These are phyloP conservation scores for Nakataea oryzae DNA, from an alignment of 2,329 filamentous ascomycete genomes.

Conservation along the genomic window DNA sequence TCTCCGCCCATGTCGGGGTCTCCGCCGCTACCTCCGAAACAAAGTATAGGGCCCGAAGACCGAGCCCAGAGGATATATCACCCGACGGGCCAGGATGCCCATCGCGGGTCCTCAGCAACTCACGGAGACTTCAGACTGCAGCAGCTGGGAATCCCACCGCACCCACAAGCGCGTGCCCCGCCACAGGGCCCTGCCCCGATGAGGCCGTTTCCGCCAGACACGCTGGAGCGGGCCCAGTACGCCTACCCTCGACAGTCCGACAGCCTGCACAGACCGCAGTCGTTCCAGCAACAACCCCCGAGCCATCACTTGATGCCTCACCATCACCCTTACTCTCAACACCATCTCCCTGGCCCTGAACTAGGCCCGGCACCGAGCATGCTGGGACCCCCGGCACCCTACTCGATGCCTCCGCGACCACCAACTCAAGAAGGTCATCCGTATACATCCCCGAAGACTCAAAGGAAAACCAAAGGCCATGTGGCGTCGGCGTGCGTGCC, in stretches of 20 bases:
- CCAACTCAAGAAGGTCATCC: slow-evolving; percentile 31
- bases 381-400: slow-evolving; percentile 8
- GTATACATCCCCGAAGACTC: slow-evolving; percentile 47
- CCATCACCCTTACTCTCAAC: slow-evolving; percentile 11
- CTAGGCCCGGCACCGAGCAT: slow-evolving; percentile 2
- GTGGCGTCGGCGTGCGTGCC: slow-evolving; percentile 79
- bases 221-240: slow-evolving; percentile 27
- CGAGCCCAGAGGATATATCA: slow-evolving; percentile 39
- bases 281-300: slow-evolving; percentile 20
- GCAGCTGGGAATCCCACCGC: neutral
- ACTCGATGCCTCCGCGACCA: slow-evolving; percentile 10
- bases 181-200: slow-evolving; percentile 14
- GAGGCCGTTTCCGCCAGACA: slow-evolving; percentile 26
- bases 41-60: slow-evolving; percentile 45
- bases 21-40: slow-evolving; percentile 49
- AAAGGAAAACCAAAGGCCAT: slow-evolving; percentile 66
- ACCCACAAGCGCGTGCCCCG: neutral
- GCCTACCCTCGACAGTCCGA: slow-evolving; percentile 25
- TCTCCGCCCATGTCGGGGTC: slow-evolving; percentile 68
- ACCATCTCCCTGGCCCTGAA: neutral
- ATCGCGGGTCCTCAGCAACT: slow-evolving; percentile 25
- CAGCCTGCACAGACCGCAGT: slow-evolving; percentile 17
- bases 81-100: slow-evolving; percentile 36
- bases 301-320: slow-evolving; percentile 18
- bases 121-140: slow-evolving; percentile 23